A percentile compares a stretch with the other conserved stretches of the same genome.
These are phyloP conservation scores for Daedalea quercina DNA, from an alignment of 768 basidiomycete species.

Conservation along the genomic window DNA sequence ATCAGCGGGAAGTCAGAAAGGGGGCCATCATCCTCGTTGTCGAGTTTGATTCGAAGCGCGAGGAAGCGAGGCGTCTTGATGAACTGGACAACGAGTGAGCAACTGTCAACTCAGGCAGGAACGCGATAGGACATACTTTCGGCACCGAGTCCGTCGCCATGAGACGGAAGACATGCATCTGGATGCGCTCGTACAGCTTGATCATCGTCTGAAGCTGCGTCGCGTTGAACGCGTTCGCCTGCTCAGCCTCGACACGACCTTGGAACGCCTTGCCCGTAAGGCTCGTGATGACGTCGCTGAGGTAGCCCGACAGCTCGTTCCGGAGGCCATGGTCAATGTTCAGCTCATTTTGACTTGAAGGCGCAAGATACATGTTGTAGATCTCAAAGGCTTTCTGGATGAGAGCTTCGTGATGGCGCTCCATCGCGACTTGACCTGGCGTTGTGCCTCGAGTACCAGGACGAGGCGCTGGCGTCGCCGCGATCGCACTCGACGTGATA, in stretches of 20 bases:
- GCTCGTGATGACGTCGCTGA: slow-evolving; percentile 82
- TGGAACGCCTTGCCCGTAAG: slow-evolving; percentile 72
- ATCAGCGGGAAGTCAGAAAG: slow-evolving; percentile 41
- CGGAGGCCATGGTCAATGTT: slow-evolving; percentile 98
- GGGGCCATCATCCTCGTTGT: slow-evolving; percentile 57
- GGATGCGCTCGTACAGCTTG: slow-evolving; percentile 90
- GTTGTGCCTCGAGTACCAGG: slow-evolving; percentile 36
- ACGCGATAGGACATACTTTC: slow-evolving; percentile 47
- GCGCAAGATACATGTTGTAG: slow-evolving; percentile 93
- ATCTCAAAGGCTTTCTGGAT: slow-evolving; percentile 93
- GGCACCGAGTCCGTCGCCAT: slow-evolving; percentile 99
- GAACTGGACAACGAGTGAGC: slow-evolving; percentile 43
- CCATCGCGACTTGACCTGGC: slow-evolving; percentile 86
- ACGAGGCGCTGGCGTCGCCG: slow-evolving; percentile 35
- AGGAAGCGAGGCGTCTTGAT: slow-evolving; percentile 82
- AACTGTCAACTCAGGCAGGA: neutral
- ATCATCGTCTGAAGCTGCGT: slow-evolving; percentile 95
- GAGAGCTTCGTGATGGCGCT: slow-evolving; percentile 91
- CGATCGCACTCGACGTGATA: slow-evolving; percentile 89
- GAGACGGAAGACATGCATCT: slow-evolving; percentile 91
- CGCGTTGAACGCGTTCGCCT: slow-evolving; percentile 82
- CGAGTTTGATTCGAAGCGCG: slow-evolving; percentile 71
- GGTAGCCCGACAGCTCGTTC: slow-evolving; percentile 89
- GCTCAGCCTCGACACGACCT: slow-evolving; percentile 75
- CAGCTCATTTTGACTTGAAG: slow-evolving; percentile 90